Percentiles rank a stretch among this genome's conserved stretches.
Conservation (phyloP, 2,329 filamentous ascomycete species). For the Seiridium cupressi region DNA sequence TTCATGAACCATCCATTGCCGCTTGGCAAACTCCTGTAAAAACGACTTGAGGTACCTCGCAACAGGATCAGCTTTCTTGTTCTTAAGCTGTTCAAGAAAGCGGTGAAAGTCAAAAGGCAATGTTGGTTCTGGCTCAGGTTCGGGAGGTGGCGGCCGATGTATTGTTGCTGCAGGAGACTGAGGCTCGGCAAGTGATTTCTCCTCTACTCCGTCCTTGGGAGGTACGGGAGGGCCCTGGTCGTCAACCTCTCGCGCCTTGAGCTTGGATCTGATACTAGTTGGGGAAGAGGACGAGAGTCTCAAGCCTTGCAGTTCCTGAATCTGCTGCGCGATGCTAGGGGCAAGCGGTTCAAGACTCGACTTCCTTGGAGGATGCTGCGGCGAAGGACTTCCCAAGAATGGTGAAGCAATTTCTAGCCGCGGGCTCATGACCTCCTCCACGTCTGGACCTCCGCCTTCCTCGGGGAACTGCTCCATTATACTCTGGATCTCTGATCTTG, state of each 20-base stretch:
- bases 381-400: slow-evolving; percentile 60
- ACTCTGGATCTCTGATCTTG: slow-evolving; percentile 85
- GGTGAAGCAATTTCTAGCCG: slow-evolving; percentile 80
- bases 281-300: slow-evolving; percentile 38
- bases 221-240: slow-evolving; percentile 57
- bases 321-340: slow-evolving; percentile 45
- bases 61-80: slow-evolving; percentile 96
- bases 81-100: slow-evolving; percentile 91
- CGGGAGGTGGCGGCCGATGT: slow-evolving; percentile 67
- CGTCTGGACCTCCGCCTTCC: slow-evolving; percentile 66
- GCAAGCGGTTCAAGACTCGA: slow-evolving; percentile 80
- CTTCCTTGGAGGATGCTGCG: slow-evolving; percentile 75
- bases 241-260: slow-evolving; percentile 31
- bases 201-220: slow-evolving; percentile 56
- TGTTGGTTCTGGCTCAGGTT: slow-evolving; percentile 75
- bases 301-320: slow-evolving; percentile 45
- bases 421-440: slow-evolving; percentile 89
- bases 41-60: slow-evolving; percentile 95
- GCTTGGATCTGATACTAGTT: slow-evolving; percentile 33
- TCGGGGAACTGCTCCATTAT: slow-evolving; percentile 97
- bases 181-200: slow-evolving; percentile 30
- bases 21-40: slow-evolving; percentile 89
- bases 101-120: slow-evolving; percentile 96
- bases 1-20: slow-evolving; percentile 99
- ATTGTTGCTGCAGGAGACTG: slow-evolving; percentile 49